phyloP scores from a whole-genome alignment of 176 grass and related monocot species.

The Tillandsia leiboldiana region DNA sequence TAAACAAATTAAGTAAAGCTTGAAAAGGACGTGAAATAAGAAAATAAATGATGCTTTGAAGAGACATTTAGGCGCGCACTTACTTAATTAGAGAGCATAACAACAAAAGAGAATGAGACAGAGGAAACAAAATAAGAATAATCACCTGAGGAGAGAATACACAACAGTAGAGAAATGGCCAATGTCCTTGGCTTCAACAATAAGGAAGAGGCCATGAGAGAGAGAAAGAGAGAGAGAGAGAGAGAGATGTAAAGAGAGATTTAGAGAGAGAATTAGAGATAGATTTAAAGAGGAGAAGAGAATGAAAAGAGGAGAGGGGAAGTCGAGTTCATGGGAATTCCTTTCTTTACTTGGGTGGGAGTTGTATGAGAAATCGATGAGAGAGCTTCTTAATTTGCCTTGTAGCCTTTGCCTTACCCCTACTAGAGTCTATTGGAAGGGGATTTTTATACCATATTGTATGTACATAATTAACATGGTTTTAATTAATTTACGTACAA shows the following conservation, averaged over 20 bases:
- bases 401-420: constrained; percentile 19
- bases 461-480: constrained; percentile 6
- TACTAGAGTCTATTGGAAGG: constrained; percentile 10
- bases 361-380: constrained; percentile 21
- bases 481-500: constrained; percentile 29
- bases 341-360: constrained; percentile 89
- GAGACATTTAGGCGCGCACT: neutral
- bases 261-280: constrained; percentile 28
- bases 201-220: constrained; percentile 24
- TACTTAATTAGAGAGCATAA: neutral
- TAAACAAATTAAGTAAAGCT: neutral
- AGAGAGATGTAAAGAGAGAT: constrained; percentile 1
- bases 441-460: constrained; percentile 19
- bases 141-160: constrained; percentile 47
- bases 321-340: constrained; percentile 35
- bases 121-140: neutral
- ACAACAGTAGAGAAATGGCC: constrained; percentile 29
- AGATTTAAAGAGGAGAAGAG: neutral
- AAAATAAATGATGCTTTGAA: too few relatives aligned
- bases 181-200: constrained; percentile 17
- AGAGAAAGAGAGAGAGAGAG: constrained; percentile 9
- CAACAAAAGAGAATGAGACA: neutral
- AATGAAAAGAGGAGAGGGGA: constrained; percentile 19
- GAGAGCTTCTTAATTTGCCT: constrained; percentile 12
- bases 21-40: neutral